Evolutionary conservation across 345 rosid genomes (phyloP).

Genomic region (Abelmoschus esculentus): DNA sequence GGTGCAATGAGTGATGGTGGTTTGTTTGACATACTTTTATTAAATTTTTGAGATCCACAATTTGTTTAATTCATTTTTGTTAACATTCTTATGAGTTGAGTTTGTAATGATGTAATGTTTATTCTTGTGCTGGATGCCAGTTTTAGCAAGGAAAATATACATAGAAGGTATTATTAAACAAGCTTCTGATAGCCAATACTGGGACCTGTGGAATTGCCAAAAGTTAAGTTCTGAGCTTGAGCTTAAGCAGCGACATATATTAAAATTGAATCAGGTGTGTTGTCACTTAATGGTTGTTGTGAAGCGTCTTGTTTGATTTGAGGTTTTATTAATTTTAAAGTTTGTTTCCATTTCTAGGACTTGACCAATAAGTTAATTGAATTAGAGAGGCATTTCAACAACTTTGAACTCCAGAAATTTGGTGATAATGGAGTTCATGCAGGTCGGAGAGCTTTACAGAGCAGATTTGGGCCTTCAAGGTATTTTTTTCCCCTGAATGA

Average conservation of each 20-base stretch:
- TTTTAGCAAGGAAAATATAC: constrained; percentile 66
- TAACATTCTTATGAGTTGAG: background rate
- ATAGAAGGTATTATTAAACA: constrained; percentile 78
- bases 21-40: background rate
- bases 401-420: constrained; percentile 73
- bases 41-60: background rate
- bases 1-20: too few species aligned
- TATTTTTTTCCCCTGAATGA: constrained; percentile 20
- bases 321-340: constrained; percentile 3
- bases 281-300: constrained; percentile 13
- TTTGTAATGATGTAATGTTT: background rate
- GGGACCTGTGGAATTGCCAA: constrained; percentile 90
- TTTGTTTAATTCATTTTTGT: background rate
- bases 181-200: constrained; percentile 68
- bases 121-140: constrained; percentile 38
- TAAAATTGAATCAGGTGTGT: constrained; percentile 61
- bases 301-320: constrained; percentile 10
- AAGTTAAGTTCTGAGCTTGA: constrained; percentile 80
- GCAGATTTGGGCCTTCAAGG: constrained; percentile 63
- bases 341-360: constrained; percentile 41
- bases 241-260: constrained; percentile 55
- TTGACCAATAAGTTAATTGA: constrained; percentile 77
- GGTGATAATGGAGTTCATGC: constrained; percentile 44
- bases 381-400: constrained; percentile 82
- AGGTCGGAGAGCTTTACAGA: constrained; percentile 40